Percentiles rank a stretch among this genome's conserved stretches.
Conservation (phyloP, 2,329 filamentous ascomycete species). For the Xylaria sp. region DNA sequence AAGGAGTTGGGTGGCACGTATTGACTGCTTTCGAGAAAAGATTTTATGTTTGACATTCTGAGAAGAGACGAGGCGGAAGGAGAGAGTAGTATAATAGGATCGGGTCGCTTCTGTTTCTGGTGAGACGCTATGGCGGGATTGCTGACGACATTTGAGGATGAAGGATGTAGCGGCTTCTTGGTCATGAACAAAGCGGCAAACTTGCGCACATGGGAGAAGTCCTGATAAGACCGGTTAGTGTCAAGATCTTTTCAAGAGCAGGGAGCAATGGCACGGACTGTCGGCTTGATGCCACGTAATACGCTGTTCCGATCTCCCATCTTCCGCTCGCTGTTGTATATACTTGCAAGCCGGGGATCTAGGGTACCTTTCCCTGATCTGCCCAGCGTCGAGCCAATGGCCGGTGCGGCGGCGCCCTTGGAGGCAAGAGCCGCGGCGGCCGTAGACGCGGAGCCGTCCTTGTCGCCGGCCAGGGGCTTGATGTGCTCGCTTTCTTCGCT, state of each 20-base stretch:
- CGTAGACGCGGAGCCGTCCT: conserved; percentile 60
- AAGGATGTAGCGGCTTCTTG: conserved; percentile 62
- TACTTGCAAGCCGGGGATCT: conserved; percentile 84
- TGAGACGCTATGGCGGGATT: conserved; percentile 64
- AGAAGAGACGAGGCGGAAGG: conserved; percentile 94
- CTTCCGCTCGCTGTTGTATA: conserved; percentile 90
- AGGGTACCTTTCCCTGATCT: conserved; percentile 72
- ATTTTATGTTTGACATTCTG: conserved; percentile 94
- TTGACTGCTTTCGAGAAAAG: conserved; percentile 86
- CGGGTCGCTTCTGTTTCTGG: conserved; percentile 65
- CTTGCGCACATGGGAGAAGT: conserved; percentile 94
- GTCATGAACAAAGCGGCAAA: conserved; percentile 81
- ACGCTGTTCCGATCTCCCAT: conserved; percentile 94
- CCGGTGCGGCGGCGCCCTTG: conserved; percentile 54
- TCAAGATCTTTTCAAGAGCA: background rate
- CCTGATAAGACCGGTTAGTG: conserved; percentile 63
- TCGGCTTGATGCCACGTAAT: conserved; percentile 86
- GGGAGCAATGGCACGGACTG: conserved; percentile 65
- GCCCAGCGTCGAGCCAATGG: conserved; percentile 58
- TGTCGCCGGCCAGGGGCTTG: conserved; percentile 78
- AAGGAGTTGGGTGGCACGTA: conserved; percentile 79
- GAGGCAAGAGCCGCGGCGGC: conserved; percentile 54
- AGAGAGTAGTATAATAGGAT: conserved; percentile 96
- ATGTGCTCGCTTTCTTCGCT: conserved; percentile 94
- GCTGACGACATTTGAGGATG: conserved; percentile 51